These are phyloP conservation scores for Colletotrichum lentis DNA, from an alignment of 2,329 filamentous ascomycete genomes.

Conservation along the genomic window DNA sequence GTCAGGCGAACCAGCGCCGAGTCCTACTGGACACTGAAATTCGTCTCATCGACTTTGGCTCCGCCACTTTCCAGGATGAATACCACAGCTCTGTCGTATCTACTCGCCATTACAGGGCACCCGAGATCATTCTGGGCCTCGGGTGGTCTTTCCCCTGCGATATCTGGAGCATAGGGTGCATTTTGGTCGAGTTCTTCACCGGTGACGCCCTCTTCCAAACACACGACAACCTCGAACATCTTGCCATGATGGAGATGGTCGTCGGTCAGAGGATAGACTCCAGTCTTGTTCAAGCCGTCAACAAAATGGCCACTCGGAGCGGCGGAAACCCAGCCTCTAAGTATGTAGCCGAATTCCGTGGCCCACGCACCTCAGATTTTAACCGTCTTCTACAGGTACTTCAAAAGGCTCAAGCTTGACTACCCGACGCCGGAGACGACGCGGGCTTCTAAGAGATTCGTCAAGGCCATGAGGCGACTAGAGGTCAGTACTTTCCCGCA, in stretches of 20 bases:
- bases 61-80: conserved; percentile 76
- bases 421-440: conserved; percentile 72
- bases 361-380: neutral
- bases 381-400: conserved; percentile 59
- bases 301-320: conserved; percentile 64
- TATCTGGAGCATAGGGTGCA: conserved; percentile 78
- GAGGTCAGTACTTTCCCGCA: conserved; percentile 56
- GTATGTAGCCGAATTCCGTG: conserved; percentile 52
- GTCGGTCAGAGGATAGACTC: conserved; percentile 67
- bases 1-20: conserved; percentile 69
- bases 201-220: conserved; percentile 77
- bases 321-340: conserved; percentile 70
- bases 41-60: conserved; percentile 75
- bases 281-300: conserved; percentile 65
- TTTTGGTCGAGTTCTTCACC: conserved; percentile 76
- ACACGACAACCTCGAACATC: conserved; percentile 75
- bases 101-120: conserved; percentile 74
- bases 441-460: conserved; percentile 70
- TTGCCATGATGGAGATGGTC: conserved; percentile 80
- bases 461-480: conserved; percentile 75
- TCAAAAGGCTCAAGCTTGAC: conserved; percentile 71
- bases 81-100: conserved; percentile 77
- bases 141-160: conserved; percentile 78
- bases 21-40: conserved; percentile 75
- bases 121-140: conserved; percentile 74